Base-by-base conservation (phyloP, 2,329 filamentous ascomycete species). In the Beauveria caledonica region DNA sequence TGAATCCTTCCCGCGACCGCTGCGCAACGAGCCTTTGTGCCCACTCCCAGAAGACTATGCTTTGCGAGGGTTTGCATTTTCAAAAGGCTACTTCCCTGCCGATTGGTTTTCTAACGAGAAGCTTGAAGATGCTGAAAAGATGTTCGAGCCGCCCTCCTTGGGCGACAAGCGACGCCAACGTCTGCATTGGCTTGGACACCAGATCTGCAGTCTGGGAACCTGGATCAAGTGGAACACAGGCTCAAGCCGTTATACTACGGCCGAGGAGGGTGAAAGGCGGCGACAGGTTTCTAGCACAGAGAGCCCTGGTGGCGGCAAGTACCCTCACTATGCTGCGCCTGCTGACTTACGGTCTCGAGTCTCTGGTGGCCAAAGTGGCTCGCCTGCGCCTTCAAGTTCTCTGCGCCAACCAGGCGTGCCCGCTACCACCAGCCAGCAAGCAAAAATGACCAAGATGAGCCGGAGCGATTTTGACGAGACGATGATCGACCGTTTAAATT, bases 21-120 rank as follows among this genome's bases (percentile, higher is more conserved):
- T 75, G 2, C 74, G 74, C 44, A 71, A 76, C 33, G 71, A 72
- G 1, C 69, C 77, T 0, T 77, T 76, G 1, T 75, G 79, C 0
- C 86, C 87, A 0, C 69, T 91, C 0, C 86, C 86, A 0, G 88
- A 91, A 53, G 88, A 92, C 62, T 89, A 84, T 64, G 78, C 82
- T 0, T 78, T 90, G 60, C 78, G 86, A 1, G 88, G 88, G 0
- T 73, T 89, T 1, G 69, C 85, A 2, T 89, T 84, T 76, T 75
- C 79, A 0, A 77, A 84, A 2, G 75, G 76, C 11, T 86, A 86
- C 60, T 86, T 82, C 58, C 85, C 86, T 0, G 60, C 71, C 0
- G 73, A 77, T 0, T 89, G 83, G 82, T 89, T 89, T 66, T 65
- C 69, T 0, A 77, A 78, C 9, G 78, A 80, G 1, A 79, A 80